Conservation (phyloP, 139 green algal genomes). For the Spirogloea muscicola region DNA sequence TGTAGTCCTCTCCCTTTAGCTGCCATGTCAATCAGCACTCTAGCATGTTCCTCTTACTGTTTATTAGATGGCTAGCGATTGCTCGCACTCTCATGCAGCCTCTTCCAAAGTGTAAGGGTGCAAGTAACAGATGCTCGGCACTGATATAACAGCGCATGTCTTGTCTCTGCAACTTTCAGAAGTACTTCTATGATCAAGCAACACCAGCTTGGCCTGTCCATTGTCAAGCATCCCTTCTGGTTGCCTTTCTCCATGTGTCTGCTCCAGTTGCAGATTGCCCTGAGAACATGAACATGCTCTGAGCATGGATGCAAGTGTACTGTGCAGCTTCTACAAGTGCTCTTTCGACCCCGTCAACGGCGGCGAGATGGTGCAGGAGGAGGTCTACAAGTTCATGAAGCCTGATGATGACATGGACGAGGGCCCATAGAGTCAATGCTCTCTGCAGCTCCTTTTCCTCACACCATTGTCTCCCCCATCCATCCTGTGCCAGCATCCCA, state of each 20-base stretch:
- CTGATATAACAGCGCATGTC: neutral
- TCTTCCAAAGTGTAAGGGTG: neutral
- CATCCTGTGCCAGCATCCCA: too few relatives aligned
- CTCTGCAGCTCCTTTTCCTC: too few relatives aligned
- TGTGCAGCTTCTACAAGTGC: constrained; percentile 44
- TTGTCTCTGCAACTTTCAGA: neutral
- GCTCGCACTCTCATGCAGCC: neutral
- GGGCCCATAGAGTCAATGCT: too few relatives aligned
- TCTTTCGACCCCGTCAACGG: constrained; percentile 18
- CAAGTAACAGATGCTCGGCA: neutral
- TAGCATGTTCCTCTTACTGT: neutral
- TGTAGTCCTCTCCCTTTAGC: neutral
- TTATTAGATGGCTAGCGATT: neutral
- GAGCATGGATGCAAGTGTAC: too few relatives aligned
- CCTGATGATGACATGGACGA: constrained; percentile 28
- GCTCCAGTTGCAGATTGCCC: too few relatives aligned
- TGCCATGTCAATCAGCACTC: neutral
- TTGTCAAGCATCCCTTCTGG: neutral
- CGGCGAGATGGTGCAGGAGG: constrained; percentile 25
- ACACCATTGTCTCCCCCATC: too few relatives aligned
- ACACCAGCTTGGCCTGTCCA: neutral
- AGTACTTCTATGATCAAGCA: neutral
- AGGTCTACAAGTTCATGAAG: constrained; percentile 46
- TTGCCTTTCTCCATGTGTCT: neutral
- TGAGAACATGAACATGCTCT: too few relatives aligned